Conservation (phyloP, 805 yeast species). For the Ogataea pignaliae region DNA sequence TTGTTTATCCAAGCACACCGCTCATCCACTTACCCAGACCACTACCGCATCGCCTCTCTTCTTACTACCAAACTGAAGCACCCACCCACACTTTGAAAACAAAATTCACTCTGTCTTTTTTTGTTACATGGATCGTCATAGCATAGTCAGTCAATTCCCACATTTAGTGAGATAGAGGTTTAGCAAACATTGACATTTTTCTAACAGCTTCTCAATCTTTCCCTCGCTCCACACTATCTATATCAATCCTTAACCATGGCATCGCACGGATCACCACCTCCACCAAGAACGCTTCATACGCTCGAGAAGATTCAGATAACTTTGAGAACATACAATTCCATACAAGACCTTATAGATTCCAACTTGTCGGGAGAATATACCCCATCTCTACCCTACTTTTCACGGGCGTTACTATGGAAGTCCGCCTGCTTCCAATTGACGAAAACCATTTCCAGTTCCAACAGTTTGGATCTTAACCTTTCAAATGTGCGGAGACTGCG, state of each 20-base stretch:
- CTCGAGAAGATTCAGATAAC: neutral
- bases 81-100: no score
- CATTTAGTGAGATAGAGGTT: no score
- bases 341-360: neutral
- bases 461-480: conserved; percentile 12
- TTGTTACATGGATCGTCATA: no score
- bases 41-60: no score
- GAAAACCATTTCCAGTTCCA: conserved; percentile 3
- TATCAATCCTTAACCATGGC: neutral
- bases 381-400: conserved; percentile 9
- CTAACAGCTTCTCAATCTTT: no score
- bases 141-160: no score
- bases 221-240: neutral
- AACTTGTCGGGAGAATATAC: neutral
- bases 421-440: conserved; percentile 10
- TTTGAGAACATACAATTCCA: neutral
- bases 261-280: neutral
- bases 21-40: no score
- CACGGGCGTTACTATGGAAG: conserved; percentile 25
- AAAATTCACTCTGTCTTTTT: no score
- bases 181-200: no score
- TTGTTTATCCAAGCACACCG: no score
- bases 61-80: no score
- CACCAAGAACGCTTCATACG: neutral
- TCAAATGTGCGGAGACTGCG: conserved; percentile 14